These are phyloP conservation scores for Lagenaria siceraria DNA, from an alignment of 306 rosid species.

Conservation along the genomic window DNA sequence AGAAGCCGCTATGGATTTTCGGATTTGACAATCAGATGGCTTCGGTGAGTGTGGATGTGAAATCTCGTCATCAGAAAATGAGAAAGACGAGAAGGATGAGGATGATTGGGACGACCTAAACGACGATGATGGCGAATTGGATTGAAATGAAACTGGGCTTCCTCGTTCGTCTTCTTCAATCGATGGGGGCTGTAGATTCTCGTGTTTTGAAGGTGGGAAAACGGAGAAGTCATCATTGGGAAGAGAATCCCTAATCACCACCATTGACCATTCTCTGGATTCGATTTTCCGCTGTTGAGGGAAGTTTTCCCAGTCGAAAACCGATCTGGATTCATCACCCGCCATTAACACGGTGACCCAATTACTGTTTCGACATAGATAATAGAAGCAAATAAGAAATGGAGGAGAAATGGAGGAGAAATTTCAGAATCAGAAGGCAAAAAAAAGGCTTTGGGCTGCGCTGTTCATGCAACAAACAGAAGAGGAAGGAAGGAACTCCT, in stretches of 20 bases:
- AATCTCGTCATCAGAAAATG: conserved; percentile 33
- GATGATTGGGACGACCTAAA: conserved; percentile 11
- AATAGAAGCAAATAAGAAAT: neutral
- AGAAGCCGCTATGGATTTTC: conserved; percentile 6
- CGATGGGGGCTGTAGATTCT: conserved; percentile 22
- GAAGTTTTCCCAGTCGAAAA: neutral
- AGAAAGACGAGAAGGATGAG: conserved; percentile 14
- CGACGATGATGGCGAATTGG: conserved; percentile 2
- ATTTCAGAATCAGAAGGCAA: neutral
- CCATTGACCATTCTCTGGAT: conserved; percentile 11
- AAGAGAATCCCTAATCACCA: conserved; percentile 19
- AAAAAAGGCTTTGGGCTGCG: neutral
- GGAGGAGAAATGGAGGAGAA: neutral
- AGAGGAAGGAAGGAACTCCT: neutral
- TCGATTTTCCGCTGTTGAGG: neutral
- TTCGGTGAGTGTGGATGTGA: conserved; percentile 12
- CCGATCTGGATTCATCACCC: neutral
- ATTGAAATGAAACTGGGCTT: neutral
- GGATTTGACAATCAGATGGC: conserved; percentile 16
- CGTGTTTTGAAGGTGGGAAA: conserved; percentile 42
- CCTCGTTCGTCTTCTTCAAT: neutral
- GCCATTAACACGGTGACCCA: neutral
- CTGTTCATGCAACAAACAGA: neutral
- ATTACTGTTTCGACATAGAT: neutral
- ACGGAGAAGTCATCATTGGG: conserved; percentile 15